Base-by-base conservation (phyloP, 768 basidiomycete species). In the Kwoniella pini region DNA sequence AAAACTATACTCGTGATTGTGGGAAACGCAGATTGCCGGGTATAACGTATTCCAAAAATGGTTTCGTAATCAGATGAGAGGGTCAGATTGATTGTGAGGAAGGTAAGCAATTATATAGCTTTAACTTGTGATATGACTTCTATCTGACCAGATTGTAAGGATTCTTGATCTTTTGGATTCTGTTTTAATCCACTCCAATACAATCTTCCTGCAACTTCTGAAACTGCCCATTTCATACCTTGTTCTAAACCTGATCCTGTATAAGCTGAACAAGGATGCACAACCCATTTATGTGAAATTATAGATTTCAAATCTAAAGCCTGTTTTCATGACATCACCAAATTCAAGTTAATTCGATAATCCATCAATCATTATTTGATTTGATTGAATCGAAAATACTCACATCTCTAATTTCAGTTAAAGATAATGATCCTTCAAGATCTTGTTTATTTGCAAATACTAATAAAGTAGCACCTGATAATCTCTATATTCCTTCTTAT, bases 361-460 rank as follows among this genome's bases (percentile, higher is more conserved):
- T 33, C 7, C 43, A 44, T 44, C 43, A n/a, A 44, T 22, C 21
- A 44, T 11, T 22, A 22, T 44, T 19, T 19, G 33, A 7, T 36
- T 36, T 36, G 33, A 36, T 36, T 7, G 15, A 36, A 15, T 36
- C 15, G 49, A 54, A 31, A 19, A 17, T 44, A 82, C 88, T 77
- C 77, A 90, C 94, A 74, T 90, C 83, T 62, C 86, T 83, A 67
- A 97, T 96, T 80, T 96, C 91, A 30, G 80, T 77, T 63, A 87
- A 84, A 30, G 85, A 84, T 86, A 97, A 85, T 0, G 92, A 88
- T 49, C 91, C 90, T 59, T 84, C 84, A 58, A 98, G 85, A 80
- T 99, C 96, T 76, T 96, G 94, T 79, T 99, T 99, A 80, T 99
- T 99, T 27, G 96, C 96, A 75, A 98, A 90, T 54, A 98, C 87